Evolutionary conservation across 1,284 basidiomycete genomes (phyloP).

Genomic region (Hemileia vastatrix): DNA sequence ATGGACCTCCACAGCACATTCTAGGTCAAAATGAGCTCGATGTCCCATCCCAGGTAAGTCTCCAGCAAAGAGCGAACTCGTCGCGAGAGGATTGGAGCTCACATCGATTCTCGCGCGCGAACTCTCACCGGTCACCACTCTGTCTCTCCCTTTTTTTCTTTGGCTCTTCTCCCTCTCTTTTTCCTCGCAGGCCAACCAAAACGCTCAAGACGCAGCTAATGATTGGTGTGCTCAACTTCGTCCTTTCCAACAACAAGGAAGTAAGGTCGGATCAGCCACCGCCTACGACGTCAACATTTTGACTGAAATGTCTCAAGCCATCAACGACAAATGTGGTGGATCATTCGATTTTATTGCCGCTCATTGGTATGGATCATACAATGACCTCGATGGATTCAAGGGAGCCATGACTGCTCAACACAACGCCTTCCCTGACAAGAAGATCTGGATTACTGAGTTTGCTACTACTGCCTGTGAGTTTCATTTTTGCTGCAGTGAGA

Average conservation of each 20-base stretch:
- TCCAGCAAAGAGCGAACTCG: background rate
- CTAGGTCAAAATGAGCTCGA: background rate
- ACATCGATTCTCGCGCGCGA: too few species aligned
- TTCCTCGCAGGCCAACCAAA: background rate
- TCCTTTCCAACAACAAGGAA: background rate
- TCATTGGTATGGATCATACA: background rate
- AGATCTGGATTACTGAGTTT: background rate
- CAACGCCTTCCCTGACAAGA: background rate
- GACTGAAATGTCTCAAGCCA: background rate
- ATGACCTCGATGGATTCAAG: background rate
- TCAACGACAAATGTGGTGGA: background rate
- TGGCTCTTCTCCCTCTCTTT: too few species aligned
- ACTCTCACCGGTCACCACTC: too few species aligned
- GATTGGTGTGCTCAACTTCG: background rate
- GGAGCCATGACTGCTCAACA: background rate
- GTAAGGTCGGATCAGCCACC: background rate
- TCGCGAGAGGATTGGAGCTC: too few species aligned
- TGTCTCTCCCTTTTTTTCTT: too few species aligned
- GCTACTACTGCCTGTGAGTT: background rate
- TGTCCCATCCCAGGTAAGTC: background rate
- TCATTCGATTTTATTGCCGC: background rate
- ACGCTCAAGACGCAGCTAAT: background rate
- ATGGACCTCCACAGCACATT: background rate
- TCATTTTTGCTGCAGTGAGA: too few species aligned
- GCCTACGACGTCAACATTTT: background rate